phyloP scores from a whole-genome alignment of 768 basidiomycete genomes.

The Rhodosporidiobolus odoratus region DNA sequence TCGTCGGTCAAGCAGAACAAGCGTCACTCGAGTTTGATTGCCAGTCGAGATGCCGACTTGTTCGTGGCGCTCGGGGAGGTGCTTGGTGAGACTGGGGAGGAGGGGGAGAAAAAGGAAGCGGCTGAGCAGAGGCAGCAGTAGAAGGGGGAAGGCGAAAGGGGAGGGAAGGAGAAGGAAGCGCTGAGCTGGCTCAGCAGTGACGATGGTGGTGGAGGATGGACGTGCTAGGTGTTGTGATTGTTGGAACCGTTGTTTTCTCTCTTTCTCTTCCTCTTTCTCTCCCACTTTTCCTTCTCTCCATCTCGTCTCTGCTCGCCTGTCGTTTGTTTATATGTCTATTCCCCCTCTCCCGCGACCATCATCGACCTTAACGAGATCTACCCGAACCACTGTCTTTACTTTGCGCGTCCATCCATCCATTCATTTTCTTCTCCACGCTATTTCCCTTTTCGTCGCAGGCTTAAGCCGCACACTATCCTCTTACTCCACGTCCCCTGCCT shows the following conservation, averaged over 20 bases:
- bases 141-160: no score
- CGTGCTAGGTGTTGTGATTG: not conserved
- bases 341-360: not conserved
- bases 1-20: conserved; percentile 7
- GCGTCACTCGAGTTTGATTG: conserved; percentile 30
- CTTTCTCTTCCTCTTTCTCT: not conserved
- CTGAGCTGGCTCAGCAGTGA: not conserved
- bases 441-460: no score
- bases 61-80: conserved; percentile 38
- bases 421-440: not conserved
- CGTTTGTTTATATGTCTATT: not conserved
- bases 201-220: not conserved
- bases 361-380: not conserved
- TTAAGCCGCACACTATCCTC: no score
- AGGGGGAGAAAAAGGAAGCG: not conserved
- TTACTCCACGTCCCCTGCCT: no score
- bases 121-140: not conserved
- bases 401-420: not conserved
- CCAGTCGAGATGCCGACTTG: conserved; percentile 29
- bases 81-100: not conserved
- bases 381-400: not conserved
- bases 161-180: not conserved
- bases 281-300: not conserved
- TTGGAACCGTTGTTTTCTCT: not conserved
- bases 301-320: not conserved